Base-by-base conservation (phyloP, 352 stramenopile genomes). In the Globisporangium carolinianum region DNA sequence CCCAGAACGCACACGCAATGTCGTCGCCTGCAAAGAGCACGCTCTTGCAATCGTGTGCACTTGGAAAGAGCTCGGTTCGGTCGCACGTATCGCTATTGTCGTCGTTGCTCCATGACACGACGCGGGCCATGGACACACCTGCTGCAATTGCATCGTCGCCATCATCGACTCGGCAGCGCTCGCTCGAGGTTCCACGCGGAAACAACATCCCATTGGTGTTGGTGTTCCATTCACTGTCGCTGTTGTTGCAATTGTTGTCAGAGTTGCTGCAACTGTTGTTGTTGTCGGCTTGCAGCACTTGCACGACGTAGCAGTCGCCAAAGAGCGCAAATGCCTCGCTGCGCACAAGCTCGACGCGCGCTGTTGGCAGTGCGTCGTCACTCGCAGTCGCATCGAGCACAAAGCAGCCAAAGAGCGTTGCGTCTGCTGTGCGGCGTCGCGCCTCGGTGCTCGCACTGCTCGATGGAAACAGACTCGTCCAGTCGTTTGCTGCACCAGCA, bases 261-360 rank as follows among this genome's bases (percentile, higher is more conserved):
- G 8, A 5, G 41, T 46, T 10, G 41, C 32, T 24, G 24, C 24
- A 32, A 32, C 24, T 37, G 47, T 6, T 17, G 6, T 5, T 41
- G 1, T 38, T 6, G 24, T 36, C 47, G 15, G 47, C 42, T 5
- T 46, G 42, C 18, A 24, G 58, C 46, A 58, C 58, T 6, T 46
- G 58, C 38, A 64, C 58, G 58, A 64, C 52, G 51, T 64, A 66
- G 35, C 60, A 61, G n/a, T 47, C 55, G 38, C 56, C 56, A 43
- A 71, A 68, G 51, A 68, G 53, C 14, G 53, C 37, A 38, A 62
- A 62, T 18, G 55, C 58, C 51, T 64, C 52, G 5, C 51, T 63
- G 32, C 50, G 61, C 11, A 58, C 51, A n/a, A 63, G 51, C 15
- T 63, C 51, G 36, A 60, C 45, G 35, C 52, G 38, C 41, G 51